These are phyloP conservation scores for Orobanche coerulescens DNA, from an alignment of 257 asterid genomes.

Conservation along the genomic window DNA sequence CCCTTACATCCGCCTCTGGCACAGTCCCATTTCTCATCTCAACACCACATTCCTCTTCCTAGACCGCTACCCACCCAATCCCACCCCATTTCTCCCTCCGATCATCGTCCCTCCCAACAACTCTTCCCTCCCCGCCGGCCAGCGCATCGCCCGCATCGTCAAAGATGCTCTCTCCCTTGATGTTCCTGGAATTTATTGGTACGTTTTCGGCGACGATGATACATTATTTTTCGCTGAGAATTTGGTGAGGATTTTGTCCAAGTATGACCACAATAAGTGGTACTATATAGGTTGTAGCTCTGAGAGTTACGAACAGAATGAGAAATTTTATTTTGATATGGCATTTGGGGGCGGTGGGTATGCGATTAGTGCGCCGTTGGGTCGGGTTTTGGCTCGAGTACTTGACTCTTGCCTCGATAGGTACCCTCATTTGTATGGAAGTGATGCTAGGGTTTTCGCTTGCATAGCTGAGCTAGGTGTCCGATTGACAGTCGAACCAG, in stretches of 20 bases:
- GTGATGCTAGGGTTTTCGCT: conserved; percentile 73
- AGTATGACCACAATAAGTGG: conserved; percentile 53
- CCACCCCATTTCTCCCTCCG: conserved; percentile 35
- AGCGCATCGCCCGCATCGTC: conserved; percentile 61
- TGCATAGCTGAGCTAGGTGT: conserved; percentile 83
- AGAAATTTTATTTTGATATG: conserved; percentile 56
- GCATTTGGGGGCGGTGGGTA: conserved; percentile 88
- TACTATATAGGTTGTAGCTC: conserved; percentile 53
- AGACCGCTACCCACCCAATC: conserved; percentile 32
- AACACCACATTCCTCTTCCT: conserved; percentile 55
- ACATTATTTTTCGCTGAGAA: conserved; percentile 53
- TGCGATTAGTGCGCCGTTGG: conserved; percentile 69
- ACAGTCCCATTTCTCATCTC: conserved; percentile 44
- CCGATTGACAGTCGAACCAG: conserved; percentile 52
- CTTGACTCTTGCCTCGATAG: conserved; percentile 60
- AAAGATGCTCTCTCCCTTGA: conserved; percentile 46
- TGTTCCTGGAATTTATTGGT: conserved; percentile 48
- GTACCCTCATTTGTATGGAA: conserved; percentile 67
- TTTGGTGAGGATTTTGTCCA: conserved; percentile 50
- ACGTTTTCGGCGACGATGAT: conserved; percentile 73
- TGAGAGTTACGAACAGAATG: conserved; percentile 71
- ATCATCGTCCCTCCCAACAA: conserved; percentile 38
- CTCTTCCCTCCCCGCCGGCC: conserved; percentile 40
- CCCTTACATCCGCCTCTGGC: conserved; percentile 60
- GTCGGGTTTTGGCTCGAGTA: conserved; percentile 51